Base-by-base conservation (phyloP, 352 stramenopile genomes). In the Elongisporangium anandrum region DNA sequence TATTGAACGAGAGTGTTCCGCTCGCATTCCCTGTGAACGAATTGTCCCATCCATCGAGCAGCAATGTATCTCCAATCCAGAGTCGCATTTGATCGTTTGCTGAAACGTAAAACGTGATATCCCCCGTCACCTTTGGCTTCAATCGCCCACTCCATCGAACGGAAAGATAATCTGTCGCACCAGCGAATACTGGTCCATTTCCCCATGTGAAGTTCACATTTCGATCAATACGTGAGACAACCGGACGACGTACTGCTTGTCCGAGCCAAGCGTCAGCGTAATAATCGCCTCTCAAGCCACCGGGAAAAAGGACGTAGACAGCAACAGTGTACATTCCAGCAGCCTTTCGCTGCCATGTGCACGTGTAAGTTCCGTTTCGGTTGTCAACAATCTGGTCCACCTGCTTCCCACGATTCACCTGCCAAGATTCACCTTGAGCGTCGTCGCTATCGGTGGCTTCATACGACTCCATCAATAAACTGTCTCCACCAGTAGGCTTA, bases 141-240 rank as follows among this genome's bases (percentile, higher is more conserved):
- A 94, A n/a, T 13, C 73, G 77, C 8, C 85, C 85, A 50, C 57
- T 86, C 85, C 85, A 94, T 6, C 82, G 76, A 10, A 87, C 73
- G 1, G 74, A 82, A 0, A 80, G 64, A 64, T 87, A 88, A 48
- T 83, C 82, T 2, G 64, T 77, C 6, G 72, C 68, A 1, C 72
- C 76, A 45, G 72, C 60, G 54, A 90, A 86, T 2, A 81, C 45
- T 15, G 78, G 49, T 0, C 79, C 82, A 21, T 38, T 63, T 15
- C 66, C 71, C 83, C 84, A 92, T 26, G 79, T 91, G 52, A 93
- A 92, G 55, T 91, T 94, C 4, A 92, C 54, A 22, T 83, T 59
- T 4, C 68, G 69, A 66, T 92, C 85, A 41, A 91, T 77, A 2
- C 84, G 80, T 8, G 69, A 71, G 22, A 80, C 55, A 2, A 79